Evolutionary conservation across 352 stramenopile genomes (phyloP).

Genomic region (Phytophthora pseudosyringae): DNA sequence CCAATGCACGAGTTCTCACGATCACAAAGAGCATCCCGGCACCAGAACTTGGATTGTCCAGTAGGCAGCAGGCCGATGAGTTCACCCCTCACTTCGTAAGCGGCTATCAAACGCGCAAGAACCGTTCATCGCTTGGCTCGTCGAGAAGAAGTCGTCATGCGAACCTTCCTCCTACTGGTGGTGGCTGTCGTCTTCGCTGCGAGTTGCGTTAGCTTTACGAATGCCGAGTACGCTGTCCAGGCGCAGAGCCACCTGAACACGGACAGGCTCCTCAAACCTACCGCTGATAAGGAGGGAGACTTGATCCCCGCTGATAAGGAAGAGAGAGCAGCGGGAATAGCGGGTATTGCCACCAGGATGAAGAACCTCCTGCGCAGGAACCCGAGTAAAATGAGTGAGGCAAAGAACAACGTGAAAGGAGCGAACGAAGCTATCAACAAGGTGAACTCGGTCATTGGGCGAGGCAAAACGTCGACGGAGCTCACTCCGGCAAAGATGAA

Average conservation of each 20-base stretch:
- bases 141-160: constrained; percentile 6
- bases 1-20: no score
- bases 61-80: no score
- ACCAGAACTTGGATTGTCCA: no score
- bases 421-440: constrained; percentile 14
- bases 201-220: not conserved
- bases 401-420: constrained; percentile 9
- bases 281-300: not conserved
- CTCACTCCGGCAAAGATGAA: constrained; percentile 16
- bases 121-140: no score
- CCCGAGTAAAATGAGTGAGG: constrained; percentile 5
- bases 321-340: not conserved
- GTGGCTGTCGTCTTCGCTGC: constrained; percentile 5
- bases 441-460: constrained; percentile 12
- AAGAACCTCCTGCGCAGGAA: constrained; percentile 8
- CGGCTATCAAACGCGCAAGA: no score
- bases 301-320: constrained; percentile 1
- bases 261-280: constrained; percentile 11
- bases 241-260: not conserved
- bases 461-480: constrained; percentile 10
- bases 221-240: constrained; percentile 6
- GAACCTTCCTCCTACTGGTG: constrained; percentile 2
- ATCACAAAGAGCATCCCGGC: no score
- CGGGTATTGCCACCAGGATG: not conserved
- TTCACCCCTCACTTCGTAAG: no score